A percentile compares a stretch with the other conserved stretches of the same genome.
phyloP scores from a whole-genome alignment of 306 rosid species.

The Pterocarpus santalinus region DNA sequence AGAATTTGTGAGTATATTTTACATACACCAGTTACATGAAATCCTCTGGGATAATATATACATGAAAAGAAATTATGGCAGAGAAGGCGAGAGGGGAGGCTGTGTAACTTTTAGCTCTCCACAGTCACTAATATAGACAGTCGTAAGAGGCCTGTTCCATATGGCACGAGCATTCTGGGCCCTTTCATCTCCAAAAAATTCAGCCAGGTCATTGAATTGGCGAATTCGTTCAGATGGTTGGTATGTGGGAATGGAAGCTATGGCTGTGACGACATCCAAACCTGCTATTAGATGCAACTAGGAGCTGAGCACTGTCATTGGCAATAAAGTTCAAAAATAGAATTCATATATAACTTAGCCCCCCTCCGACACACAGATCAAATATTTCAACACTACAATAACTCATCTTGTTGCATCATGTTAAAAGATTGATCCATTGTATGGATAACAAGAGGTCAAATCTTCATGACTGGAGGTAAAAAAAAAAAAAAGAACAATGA shows the following conservation, averaged over 20 bases:
- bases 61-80: constrained; percentile 62
- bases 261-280: constrained; percentile 82
- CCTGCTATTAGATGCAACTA: constrained; percentile 61
- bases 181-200: constrained; percentile 86
- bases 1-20: constrained; percentile 43
- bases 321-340: neutral
- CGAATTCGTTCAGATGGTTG: constrained; percentile 79
- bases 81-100: constrained; percentile 84
- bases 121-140: constrained; percentile 85
- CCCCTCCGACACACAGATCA: neutral
- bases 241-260: constrained; percentile 86
- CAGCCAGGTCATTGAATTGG: constrained; percentile 88
- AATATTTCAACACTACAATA: constrained; percentile 18
- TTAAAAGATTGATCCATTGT: neutral
- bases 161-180: constrained; percentile 85
- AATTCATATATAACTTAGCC: neutral
- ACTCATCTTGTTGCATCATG: constrained; percentile 6
- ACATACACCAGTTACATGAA: constrained; percentile 47
- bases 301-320: constrained; percentile 37
- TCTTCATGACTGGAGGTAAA: neutral
- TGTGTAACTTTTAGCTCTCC: constrained; percentile 88
- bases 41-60: constrained; percentile 36
- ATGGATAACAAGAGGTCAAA: neutral
- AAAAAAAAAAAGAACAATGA: neutral
- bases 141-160: constrained; percentile 87